Base-by-base conservation (phyloP, 495 filamentous ascomycete genomes). In the Penicillium cataractarum region DNA sequence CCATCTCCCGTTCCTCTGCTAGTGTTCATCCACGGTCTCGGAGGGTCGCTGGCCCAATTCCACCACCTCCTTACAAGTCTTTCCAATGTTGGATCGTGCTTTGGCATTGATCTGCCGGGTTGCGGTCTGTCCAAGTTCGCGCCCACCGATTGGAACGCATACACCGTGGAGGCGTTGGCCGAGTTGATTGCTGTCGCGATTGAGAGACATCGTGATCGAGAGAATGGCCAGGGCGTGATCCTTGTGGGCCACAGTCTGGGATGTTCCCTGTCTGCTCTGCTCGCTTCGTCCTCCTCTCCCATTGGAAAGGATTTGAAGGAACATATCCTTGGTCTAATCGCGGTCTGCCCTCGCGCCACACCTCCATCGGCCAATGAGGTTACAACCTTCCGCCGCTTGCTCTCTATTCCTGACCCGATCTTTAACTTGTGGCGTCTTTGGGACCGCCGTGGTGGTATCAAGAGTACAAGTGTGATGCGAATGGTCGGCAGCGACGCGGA, bases 1-100 rank as follows among this genome's bases (percentile, higher is more conserved):
- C 89, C 91, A 0, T 80, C 83, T 6, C 87, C 92, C 1, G 74
- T 96, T n/a, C 92, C 94, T 10, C 77, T 97, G 9, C 75, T 97
- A 6, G 94, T 97, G 27, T 96, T 96, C 72, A 82, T 97, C 56
- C 94, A 97, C 70, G 94, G 94, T 15, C 83, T 98, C 35, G 94
- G 94, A 22, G 94, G 94, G 31, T 96, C 91, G 2, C 76, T 93
- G 15, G 89, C 92, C 7, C 94, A 97, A 72, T 97, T 97, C 73
- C 83, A 90, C 61, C 86, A 92, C 37, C 76, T 97, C 6, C 82
- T 98, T 13, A 90, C 86, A 1, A 93, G 90, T 72, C 80, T 98
- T 35, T 88, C 90, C 15, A 92, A 96, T 62, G 78, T 93, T 22
- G 91, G 90, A 1, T 89, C 93, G n/a, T 96, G 92, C 67, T 84